phyloP scores from a whole-genome alignment of 345 rosid genomes.

The Physaria fendleri region DNA sequence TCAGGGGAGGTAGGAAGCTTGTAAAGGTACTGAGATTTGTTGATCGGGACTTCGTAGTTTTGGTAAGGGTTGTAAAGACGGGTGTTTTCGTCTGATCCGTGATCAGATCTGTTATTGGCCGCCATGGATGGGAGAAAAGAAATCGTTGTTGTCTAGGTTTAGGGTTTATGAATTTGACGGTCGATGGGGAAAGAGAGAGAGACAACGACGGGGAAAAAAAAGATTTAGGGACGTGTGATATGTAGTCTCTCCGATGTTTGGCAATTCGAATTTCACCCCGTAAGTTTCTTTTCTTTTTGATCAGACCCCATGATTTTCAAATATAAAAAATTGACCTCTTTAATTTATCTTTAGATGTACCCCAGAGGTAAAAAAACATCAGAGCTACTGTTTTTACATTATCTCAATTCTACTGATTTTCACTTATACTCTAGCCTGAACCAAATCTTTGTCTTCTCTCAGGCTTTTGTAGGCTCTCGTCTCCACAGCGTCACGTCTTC shows the following conservation, averaged over 20 bases:
- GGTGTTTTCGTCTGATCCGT: constrained; percentile 33
- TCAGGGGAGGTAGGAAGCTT: constrained; percentile 90
- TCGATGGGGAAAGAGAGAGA: not conserved
- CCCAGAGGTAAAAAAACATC: no score
- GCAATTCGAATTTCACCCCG: no score
- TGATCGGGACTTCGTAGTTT: constrained; percentile 44
- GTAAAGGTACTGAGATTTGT: constrained; percentile 48
- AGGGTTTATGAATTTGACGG: constrained; percentile 27
- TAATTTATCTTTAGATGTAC: no score
- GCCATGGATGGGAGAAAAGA: constrained; percentile 32
- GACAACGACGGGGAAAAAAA: not conserved
- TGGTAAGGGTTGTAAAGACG: constrained; percentile 90
- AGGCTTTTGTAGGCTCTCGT: constrained; percentile 79
- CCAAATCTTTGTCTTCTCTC: constrained; percentile 92
- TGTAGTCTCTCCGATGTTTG: constrained; percentile 16
- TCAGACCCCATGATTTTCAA: no score
- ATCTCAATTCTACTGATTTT: constrained; percentile 50
- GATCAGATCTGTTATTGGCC: constrained; percentile 35
- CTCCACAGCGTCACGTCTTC: constrained; percentile 81
- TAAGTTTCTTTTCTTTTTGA: no score
- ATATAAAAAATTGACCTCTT: no score
- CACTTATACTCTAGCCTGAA: constrained; percentile 86
- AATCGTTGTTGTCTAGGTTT: not conserved
- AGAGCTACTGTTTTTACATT: constrained; percentile 29
- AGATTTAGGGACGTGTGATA: constrained; percentile 3